Percentiles rank a stretch among this genome's conserved stretches.
These are phyloP conservation scores for Sporisorium reilianum DNA, from an alignment of 1,284 basidiomycete species.

Conservation along the genomic window DNA sequence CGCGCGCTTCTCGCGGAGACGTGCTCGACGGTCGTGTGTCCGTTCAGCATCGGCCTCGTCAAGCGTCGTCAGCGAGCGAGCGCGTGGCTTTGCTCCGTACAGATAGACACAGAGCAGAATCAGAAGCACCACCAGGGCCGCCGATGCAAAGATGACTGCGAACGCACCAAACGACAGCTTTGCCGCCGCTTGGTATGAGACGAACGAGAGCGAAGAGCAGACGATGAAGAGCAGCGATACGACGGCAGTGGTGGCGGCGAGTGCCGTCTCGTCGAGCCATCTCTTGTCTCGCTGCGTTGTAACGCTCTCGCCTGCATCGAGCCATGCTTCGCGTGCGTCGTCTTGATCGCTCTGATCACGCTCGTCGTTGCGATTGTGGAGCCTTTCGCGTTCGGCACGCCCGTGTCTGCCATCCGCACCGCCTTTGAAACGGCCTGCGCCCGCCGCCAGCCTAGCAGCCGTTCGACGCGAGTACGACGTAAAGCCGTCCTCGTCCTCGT, in stretches of 20 bases:
- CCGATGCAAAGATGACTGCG: slow-evolving; percentile 42
- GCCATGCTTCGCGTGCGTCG: slow-evolving; percentile 22
- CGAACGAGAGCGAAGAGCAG: slow-evolving; percentile 26
- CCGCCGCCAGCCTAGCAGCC: slow-evolving; percentile 12
- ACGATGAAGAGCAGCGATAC: slow-evolving; percentile 25
- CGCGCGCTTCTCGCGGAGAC: slow-evolving; percentile 20
- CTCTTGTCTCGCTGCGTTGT: slow-evolving; percentile 29
- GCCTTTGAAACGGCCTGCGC: slow-evolving; percentile 23
- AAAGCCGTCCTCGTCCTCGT: slow-evolving; percentile 37
- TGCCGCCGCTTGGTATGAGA: slow-evolving; percentile 13
- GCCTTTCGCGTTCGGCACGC: background rate
- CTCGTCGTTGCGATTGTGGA: background rate
- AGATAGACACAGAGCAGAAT: slow-evolving; percentile 30
- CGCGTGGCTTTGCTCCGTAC: slow-evolving; percentile 33
- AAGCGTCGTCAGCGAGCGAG: slow-evolving; percentile 19
- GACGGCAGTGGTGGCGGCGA: slow-evolving; percentile 23
- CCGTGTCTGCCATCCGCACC: slow-evolving; percentile 20
- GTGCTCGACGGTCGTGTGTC: slow-evolving; percentile 19
- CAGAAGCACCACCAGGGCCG: slow-evolving; percentile 15
- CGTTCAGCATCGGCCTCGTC: slow-evolving; percentile 25
- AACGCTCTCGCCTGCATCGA: slow-evolving; percentile 25
- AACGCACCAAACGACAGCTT: slow-evolving; percentile 29
- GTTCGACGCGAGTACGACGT: slow-evolving; percentile 37
- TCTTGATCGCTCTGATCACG: background rate
- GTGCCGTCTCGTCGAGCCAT: slow-evolving; percentile 41